Evolutionary conservation across 345 rosid genomes (phyloP), one percentile per base, ranked within the genome.

Genomic region (Ceriops tagal): DNA sequence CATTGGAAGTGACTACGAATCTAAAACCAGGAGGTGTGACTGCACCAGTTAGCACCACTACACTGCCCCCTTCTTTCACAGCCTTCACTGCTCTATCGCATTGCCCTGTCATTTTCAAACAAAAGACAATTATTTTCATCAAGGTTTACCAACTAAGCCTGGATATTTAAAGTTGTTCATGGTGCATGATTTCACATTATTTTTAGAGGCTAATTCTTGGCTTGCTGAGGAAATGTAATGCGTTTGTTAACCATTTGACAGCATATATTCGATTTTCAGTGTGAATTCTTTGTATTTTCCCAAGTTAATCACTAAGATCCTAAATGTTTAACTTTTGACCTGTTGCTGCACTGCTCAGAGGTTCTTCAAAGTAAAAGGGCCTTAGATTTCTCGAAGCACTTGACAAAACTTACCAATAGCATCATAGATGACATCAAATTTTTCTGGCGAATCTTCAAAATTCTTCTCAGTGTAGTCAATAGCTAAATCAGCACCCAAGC

Each of bases 21-120:
- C 97, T 78, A 62, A 91, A 93, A 49, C 97, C 96, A 58, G 96
- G 96, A 0, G 97, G 90, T 1, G 92, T 88, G 2, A 89, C 97
- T 0, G 97, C 96, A 6, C 98, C 98, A 0, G 98, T 93, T 64
- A 93, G 74, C 58, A 92, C 98, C 76, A 89, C 98, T 24, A 91
- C 93, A 20, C 80, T 83, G n/a, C 98, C 98, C 19, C 96, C 97
- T 80, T 89, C 89, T 79, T 91, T 93, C 53, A 91, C 70, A 35
- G 65, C 92, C 78, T 93, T 89, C 74, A 89, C 97, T 1, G 96
- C 97, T 75, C 74, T 85, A n/a, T 93, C 97, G 28, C 98, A 91
- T 78, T 89, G 93, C 71, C 97, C 97, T 91, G 87, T 31, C 39
- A 52, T 67, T 27, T 37, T 43, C 49, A 43, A 43, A 43, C 19